phyloP scores from a whole-genome alignment of 768 basidiomycete species.

The Pleurotus citrinopileatus region DNA sequence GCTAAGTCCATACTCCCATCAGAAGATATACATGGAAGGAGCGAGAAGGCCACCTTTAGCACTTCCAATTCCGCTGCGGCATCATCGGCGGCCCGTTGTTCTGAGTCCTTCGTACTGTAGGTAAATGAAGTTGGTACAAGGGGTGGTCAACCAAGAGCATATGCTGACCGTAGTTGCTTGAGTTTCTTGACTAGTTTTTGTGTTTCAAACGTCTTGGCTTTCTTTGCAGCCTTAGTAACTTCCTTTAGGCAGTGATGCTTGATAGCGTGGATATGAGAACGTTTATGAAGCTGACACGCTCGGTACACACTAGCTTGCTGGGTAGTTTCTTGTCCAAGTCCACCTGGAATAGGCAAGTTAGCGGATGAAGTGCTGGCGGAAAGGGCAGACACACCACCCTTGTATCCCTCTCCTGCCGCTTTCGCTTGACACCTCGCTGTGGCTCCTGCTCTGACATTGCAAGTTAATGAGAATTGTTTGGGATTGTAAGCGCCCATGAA shows the following conservation, averaged over 20 bases:
- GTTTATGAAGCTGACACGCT: background rate
- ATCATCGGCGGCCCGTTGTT: constrained; percentile 37
- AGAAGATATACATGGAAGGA: background rate
- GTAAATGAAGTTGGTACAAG: background rate
- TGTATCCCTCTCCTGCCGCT: constrained; percentile 1
- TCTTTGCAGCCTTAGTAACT: constrained; percentile 74
- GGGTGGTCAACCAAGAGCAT: too few relatives aligned
- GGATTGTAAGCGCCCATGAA: constrained; percentile 6
- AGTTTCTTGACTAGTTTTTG: constrained; percentile 83
- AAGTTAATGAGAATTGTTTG: constrained; percentile 7
- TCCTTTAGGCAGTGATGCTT: constrained; percentile 79
- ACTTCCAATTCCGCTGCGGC: constrained; percentile 58
- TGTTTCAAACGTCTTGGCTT: constrained; percentile 76
- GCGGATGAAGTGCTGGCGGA: background rate
- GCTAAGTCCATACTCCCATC: constrained; percentile 32
- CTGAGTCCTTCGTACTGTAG: constrained; percentile 35
- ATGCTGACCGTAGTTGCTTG: constrained; percentile 58
- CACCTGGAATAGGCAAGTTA: constrained; percentile 23
- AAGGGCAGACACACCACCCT: background rate
- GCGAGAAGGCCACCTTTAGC: constrained; percentile 54
- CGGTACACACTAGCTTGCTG: constrained; percentile 53
- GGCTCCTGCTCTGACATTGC: constrained; percentile 11
- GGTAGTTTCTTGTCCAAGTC: constrained; percentile 39
- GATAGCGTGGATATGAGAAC: constrained; percentile 6
- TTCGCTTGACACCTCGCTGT: constrained; percentile 16